Base-by-base conservation (phyloP, 345 rosid species). In the Trapa incisa region DNA sequence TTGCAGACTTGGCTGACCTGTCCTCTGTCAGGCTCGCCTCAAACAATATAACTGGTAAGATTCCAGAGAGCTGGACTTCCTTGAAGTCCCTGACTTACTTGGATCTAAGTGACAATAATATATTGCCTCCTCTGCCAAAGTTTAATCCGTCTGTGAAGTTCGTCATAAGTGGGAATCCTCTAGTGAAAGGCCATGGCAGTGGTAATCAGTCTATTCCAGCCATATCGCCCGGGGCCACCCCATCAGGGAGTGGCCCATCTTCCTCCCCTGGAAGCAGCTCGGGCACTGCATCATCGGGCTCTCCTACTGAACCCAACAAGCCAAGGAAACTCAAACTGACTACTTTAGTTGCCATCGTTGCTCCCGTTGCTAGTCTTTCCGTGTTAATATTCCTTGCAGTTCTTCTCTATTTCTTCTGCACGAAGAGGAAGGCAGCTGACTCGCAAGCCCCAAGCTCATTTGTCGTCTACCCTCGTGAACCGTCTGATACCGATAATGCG, bases 401-500 rank as follows among this genome's bases (percentile, higher is more conserved):
- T 67, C 83, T 86, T 68, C 22, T 85, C 42, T 81, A 75, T 7
- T 69, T 88, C 54, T 83, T 73, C 67, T 85, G 84, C 37, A 80
- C 72, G 79, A 83, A 73, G 79, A 78, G 73, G 66, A 80, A 68
- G 53, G 73, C 71, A 3, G 45, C 68, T 1, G 35, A 70, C 5
- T 33, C 32, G 42, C 68, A 74, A 73, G 77, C 77, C 69, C 73
- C 89, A 54, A 73, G 67, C 72, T 80, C 89, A 53, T 77, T 86
- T 7, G 92, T 89, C 32, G 76, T 89, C 72, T 87, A 86, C 54
- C 92, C 96, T 1, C 75, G 89, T 67, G 88, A 86, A 67, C 81
- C 84, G 43, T 82, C 89, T 37, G 86, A 85, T 76, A 58, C 83
- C 1, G 87, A 83, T 39, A 84, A 76, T 67, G 45, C 52, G 15